Conservation (phyloP, 1,284 basidiomycete species). For the Pterulicium gracile region DNA sequence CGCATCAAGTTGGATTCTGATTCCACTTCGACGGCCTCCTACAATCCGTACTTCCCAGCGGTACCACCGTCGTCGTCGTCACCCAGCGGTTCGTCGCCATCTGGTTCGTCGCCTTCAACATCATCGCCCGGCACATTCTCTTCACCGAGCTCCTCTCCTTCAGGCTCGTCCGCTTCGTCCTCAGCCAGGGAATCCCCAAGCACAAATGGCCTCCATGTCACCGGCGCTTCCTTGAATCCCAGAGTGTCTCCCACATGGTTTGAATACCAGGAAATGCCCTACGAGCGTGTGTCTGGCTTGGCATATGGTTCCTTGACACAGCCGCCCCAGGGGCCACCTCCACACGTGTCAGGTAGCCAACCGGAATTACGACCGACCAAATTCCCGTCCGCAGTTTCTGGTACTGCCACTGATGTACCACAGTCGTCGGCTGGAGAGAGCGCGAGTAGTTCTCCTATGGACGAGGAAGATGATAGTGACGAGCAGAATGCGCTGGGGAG, state of each 20-base stretch:
- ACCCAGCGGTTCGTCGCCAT: neutral
- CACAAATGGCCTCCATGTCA: slow-evolving; percentile 14
- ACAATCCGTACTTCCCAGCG: slow-evolving; percentile 31
- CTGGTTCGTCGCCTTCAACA: slow-evolving; percentile 8
- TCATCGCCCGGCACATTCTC: slow-evolving; percentile 14
- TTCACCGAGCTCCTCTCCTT: slow-evolving; percentile 11
- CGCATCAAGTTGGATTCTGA: neutral
- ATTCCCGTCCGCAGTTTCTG: neutral
- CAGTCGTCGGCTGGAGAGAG: neutral
- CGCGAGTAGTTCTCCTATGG: neutral
- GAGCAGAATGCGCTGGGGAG: slow-evolving; percentile 81
- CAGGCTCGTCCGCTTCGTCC: slow-evolving; percentile 1
- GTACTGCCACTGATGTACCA: neutral
- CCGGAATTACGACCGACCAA: neutral
- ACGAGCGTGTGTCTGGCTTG: slow-evolving; percentile 1
- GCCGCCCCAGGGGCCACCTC: neutral
- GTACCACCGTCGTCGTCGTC: slow-evolving; percentile 14
- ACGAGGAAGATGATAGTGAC: slow-evolving; percentile 1
- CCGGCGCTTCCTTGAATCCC: slow-evolving; percentile 8
- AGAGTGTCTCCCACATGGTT: neutral
- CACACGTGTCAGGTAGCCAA: neutral
- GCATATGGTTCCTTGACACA: neutral
- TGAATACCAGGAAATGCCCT: no score
- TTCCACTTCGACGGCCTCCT: neutral
- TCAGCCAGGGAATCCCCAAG: slow-evolving; percentile 8